Evolutionary conservation across 305 asterid species (phyloP), one percentile per base, ranked within the genome.

Genomic region (Nicotiana rustica): DNA sequence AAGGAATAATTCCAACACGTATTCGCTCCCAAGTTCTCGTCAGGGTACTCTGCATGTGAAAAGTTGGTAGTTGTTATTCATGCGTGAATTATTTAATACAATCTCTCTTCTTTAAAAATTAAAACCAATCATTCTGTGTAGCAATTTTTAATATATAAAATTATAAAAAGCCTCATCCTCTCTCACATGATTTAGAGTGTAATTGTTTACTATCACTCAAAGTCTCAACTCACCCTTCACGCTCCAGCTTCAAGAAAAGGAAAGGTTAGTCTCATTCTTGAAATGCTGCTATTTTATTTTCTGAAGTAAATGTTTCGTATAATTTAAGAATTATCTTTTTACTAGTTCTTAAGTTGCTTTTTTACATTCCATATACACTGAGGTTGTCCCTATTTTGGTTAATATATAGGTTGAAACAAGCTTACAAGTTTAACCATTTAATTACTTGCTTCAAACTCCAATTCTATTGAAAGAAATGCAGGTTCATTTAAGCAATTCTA

Each of bases 161-260:
- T 55, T 77, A 65, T 59, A 67, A 83, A 83, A 76, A 57, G 84
- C 68, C 84, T 85, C 80, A 85, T 67, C 84, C 29, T 36, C 81
- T 88, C 86, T 76, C 80, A 76, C 87, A 82, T 82, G 82, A 67
- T 88, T 81, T 79, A 82, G 84, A 82, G 86, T 81, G 81, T 79
- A 79, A 38, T 73, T 7, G 44, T 15, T 75, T 75, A 14, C 79
- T 82, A 69, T 35, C 81, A 84, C 83, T 78, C 35, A 77, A 70
- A 82, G 66, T 85, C 84, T 91, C 80, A 94, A 94, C 59, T 92
- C 93, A 52, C 86, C 90, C 69, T 89, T 94, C 95, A 97, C 89
- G 5, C 97, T 91, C 85, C 89, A 97, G 64, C 92, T 88, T 67
- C 97, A 92, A 31, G 97, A 92, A 64, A 62, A 79, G 33, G 52